Base-by-base conservation (phyloP, 1,139 yeast species). In the Blastobotrys arbuscula region DNA sequence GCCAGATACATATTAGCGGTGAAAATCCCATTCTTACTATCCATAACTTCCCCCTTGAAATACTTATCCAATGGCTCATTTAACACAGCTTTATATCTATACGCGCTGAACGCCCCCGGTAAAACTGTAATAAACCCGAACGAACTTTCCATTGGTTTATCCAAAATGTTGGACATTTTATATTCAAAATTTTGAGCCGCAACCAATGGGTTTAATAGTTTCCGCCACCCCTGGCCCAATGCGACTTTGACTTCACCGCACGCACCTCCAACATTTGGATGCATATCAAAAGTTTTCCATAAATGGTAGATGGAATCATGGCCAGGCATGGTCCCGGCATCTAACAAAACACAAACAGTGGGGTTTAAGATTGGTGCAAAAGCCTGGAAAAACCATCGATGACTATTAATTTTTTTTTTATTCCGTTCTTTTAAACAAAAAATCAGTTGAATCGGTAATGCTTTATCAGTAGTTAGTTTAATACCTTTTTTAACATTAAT, bases 61-160 rank as follows among this genome's bases (percentile, higher is more conserved):
- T 85, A 85, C 61, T 83, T 82, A 56, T 82, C 88, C 47, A 85
- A 70, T 1, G 95, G 95, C 42, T 72, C 72, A 59, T 84, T 84
- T 53, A 78, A 76, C 42, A 85, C 55, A 0, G 94, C 95, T 44
- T 73, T 77, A 59, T 81, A 85, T 52, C 94, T 67, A 65, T 85
- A 85, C 0, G 94, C 95, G n/a, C 88, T 81, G 59, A 85, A 84
- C 0, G 95, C 95, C 53, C 95, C 95, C 0, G 95, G 95, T 49
- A 85, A 74, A 53, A 85, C 95, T 0, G 87, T 74, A 59, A 85
- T 84, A 61, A 84, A 85, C 1, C 95, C 95, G 66, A 84, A 85
- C 0, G 81, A 87, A 30, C 87, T 79, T 63, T 85, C 95, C 76
- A 84, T 78, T 0, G 95, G 95, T 63, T 85, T 85, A 69, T 85